Percentiles rank a stretch among this genome's conserved stretches.
Evolutionary conservation across 148 eudicot species (phyloP).

Genomic region (Chenopodium quinoa): DNA sequence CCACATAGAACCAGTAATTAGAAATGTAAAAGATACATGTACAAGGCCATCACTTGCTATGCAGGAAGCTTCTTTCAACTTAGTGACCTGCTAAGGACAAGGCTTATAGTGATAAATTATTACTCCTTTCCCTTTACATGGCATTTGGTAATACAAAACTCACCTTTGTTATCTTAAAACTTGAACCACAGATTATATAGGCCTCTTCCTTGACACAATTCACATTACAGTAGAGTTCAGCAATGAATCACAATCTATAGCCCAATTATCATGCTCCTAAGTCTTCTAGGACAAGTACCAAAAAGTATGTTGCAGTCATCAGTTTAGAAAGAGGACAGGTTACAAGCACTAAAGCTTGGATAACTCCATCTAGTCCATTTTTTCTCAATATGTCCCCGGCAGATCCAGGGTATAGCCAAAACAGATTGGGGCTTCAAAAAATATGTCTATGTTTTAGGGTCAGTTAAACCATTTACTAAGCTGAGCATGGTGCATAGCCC

Average conservation of each 20-base stretch:
- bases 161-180: background rate
- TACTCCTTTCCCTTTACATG: background rate
- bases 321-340: background rate
- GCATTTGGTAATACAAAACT: background rate
- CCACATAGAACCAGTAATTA: background rate
- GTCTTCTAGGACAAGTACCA: background rate
- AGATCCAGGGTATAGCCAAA: background rate
- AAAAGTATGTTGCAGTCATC: background rate
- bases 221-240: background rate
- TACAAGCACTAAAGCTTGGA: background rate
- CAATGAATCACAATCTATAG: background rate
- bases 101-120: background rate
- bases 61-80: background rate
- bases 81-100: background rate
- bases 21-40: background rate
- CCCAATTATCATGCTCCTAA: background rate
- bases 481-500: background rate
- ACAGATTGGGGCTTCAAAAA: background rate
- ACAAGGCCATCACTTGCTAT: background rate
- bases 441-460: background rate
- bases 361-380: background rate
- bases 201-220: constrained; percentile 1
- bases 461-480: background rate
- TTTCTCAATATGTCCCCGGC: background rate
- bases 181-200: background rate